phyloP scores from a whole-genome alignment of 139 green algal species.

The Tetratostichococcus sp. region DNA sequence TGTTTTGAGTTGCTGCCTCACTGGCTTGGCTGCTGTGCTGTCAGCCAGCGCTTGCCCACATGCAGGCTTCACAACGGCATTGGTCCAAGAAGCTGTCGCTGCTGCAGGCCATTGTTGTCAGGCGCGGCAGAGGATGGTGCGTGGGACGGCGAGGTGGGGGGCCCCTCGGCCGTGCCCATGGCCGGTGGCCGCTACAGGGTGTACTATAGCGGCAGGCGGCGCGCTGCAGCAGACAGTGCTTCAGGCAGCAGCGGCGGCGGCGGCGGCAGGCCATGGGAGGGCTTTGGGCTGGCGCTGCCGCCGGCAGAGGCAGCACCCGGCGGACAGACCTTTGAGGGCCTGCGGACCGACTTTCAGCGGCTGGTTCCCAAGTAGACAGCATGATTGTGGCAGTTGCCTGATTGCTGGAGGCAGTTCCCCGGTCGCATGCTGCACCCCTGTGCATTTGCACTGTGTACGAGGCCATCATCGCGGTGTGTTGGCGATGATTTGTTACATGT shows the following conservation, averaged over 20 bases:
- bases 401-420: too few relatives aligned
- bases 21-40: too few relatives aligned
- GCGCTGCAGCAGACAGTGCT: neutral
- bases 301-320: conserved; percentile 4
- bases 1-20: too few relatives aligned
- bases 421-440: too few relatives aligned
- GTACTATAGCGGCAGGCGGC: conserved; percentile 68
- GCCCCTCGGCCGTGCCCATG: conserved; percentile 81
- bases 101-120: conserved; percentile 22
- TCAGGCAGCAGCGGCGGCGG: neutral
- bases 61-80: too few relatives aligned
- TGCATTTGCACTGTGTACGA: too few relatives aligned
- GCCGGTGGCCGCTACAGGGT: conserved; percentile 65
- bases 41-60: too few relatives aligned
- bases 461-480: too few relatives aligned
- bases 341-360: conserved; percentile 28
- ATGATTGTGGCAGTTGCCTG: neutral
- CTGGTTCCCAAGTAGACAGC: neutral
- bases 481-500: too few relatives aligned
- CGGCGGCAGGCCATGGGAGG: conserved; percentile 25
- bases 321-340: conserved; percentile 18
- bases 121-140: conserved; percentile 17
- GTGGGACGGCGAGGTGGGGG: conserved; percentile 83
- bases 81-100: neutral
- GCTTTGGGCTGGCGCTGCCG: conserved; percentile 51